Base-by-base conservation (phyloP, 495 filamentous ascomycete species). In the Rhypophila decipiens region DNA sequence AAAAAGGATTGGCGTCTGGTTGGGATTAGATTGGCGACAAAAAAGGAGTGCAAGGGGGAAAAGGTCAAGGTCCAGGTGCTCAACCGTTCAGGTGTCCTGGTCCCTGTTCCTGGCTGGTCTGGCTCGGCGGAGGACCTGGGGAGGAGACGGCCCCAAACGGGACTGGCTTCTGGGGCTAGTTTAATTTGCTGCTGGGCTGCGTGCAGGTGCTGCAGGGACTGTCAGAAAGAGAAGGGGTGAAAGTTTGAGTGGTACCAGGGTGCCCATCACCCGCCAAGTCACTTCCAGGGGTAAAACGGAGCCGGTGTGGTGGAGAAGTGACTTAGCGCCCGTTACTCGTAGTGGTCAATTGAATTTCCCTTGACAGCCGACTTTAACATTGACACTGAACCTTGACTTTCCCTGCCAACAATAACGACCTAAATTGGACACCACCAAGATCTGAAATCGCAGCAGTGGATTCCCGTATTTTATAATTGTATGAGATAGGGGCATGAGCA, bases 181-280 rank as follows among this genome's bases (percentile, higher is more conserved):
- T 58, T 60, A 58, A 63, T 63, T 40, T 63, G 54, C 57, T 50
- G 38, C 46, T 49, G 47, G n/a, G 47, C 38, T 40, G 38, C 13
- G 38, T 23, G 42, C 46, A 46, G 46, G 46, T 41, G 40, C n/a
- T 36, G 19, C 43, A 46, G 46, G 46, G 46, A 40, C n/a, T 36
- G 19, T 46, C 38, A 50, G 46, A 42, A 54, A 42, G 35, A 47
- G 39, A 36, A 19, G 45, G 23, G 20, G 35, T 10, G 22, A 3
- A 12, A 18, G 17, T 22, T 20, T 42, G 49, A 46, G 45, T 44
- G 44, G 36, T 38, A 38, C 36, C 18, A 20, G 39, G 20, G n/a
- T 10, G 15, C 13, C 43, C 33, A 37, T 7, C 31, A 18, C 2
- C 17, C 29, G 11, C 23, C 18, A 44, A 20, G 47, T 36, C 18